These are phyloP conservation scores for Triticum dicoccoides DNA, from an alignment of 176 grass and related monocot species.

Conservation along the genomic window DNA sequence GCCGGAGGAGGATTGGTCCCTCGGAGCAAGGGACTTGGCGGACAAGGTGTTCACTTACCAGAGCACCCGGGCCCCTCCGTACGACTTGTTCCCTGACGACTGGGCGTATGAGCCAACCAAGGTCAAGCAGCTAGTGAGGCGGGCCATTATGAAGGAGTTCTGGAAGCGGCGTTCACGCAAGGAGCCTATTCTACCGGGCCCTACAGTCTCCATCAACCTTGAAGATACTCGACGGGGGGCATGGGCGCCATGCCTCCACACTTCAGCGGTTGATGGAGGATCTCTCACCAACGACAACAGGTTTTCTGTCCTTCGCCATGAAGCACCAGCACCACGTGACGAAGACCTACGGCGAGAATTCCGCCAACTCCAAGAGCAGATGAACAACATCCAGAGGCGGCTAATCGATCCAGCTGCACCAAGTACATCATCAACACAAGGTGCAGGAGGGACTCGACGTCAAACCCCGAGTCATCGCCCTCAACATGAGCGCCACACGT, in stretches of 20 bases:
- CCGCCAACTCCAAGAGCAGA: not conserved
- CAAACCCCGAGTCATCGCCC: fast-evolving
- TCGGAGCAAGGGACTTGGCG: not conserved
- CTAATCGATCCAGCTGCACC: not conserved
- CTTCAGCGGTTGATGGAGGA: not conserved
- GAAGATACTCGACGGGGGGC: too few species aligned
- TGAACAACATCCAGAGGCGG: not conserved
- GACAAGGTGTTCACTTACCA: not conserved
- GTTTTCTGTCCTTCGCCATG: not conserved
- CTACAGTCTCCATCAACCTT: not conserved
- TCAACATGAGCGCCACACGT: not conserved
- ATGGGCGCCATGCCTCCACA: not conserved
- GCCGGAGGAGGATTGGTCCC: not conserved
- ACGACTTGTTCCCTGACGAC: not conserved
- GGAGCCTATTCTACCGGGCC: not conserved
- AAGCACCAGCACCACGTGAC: not conserved
- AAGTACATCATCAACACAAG: not conserved
- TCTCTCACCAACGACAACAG: not conserved
- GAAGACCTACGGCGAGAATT: not conserved
- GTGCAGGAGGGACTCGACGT: fast-evolving
- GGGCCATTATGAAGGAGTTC: not conserved
- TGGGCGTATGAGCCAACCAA: not conserved
- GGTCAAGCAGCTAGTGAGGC: not conserved
- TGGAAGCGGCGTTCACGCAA: not conserved
- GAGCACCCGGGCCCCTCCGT: fast-evolving